Evolutionary conservation across 2,329 filamentous ascomycete species (phyloP), one percentile per base, ranked within the genome.

Genomic region (Arthrocladium fulminans): DNA sequence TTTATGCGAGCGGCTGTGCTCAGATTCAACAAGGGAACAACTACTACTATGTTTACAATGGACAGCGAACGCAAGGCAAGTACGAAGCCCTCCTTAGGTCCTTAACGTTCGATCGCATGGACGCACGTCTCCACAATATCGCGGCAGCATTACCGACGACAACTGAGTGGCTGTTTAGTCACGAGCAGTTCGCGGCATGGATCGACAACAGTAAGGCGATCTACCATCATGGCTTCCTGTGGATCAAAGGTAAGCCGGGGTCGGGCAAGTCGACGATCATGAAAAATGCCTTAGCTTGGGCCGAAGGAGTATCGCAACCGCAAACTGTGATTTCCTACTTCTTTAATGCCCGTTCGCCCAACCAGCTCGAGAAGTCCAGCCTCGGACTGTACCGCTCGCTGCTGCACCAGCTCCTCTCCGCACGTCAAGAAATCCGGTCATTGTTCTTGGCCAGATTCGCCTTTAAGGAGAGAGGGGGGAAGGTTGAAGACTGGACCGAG

Each of bases 381-480:
- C 24, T 60, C 0, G 76, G 77, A 0, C 67, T 80, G 59, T 77
- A 76, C 51, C 65, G 74, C 2, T 73, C 73, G 0, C 45, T 44
- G 5, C 6, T 44, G 20, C 15, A 27, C 15, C 40, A 29, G 15
- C 3, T 44, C 3, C 20, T 44, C 4, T 4, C 62, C 0, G 61
- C 69, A 19, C 53, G 54, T 10, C 41, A 32, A 47, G 54, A 20
- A 19, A 50, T 15, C 9, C 17, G 10, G 2, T 9, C 10, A 12
- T 20, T 40, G 10, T 47, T 49, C 12, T 23, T 30, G 12, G 20
- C 5, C 4, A 40, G 3, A 6, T 40, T 40, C 13, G 13, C 37
- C 3, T 6, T 12, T 6, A 40, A 40, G 15, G n/a, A 19, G 37
- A 5, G 15, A 40, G 15, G 13, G 4, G 20, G 37, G 5, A 40